Base-by-base conservation (phyloP, 2,329 filamentous ascomycete genomes). In the Pestalotiopsis sp. region DNA sequence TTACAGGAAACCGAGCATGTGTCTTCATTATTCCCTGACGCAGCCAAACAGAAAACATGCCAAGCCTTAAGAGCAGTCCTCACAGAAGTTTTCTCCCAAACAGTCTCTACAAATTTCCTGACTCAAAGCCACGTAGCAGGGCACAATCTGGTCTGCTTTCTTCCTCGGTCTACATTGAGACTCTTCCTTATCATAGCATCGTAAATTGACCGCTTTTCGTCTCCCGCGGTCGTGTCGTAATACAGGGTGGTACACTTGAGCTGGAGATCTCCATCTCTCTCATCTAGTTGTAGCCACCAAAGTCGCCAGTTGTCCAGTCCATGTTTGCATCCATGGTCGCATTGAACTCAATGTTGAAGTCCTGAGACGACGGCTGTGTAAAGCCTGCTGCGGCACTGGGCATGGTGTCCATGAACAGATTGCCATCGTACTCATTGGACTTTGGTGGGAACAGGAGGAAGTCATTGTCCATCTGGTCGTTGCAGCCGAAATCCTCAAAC, bases 361-460 rank as follows among this genome's bases (percentile, higher is more conserved):
- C 86, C 66, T 86, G 84, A 45, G 87, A 85, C 3, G 83, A 83
- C 14, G 80, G 80, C 72, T 89, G 87, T 3, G 83, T 86, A 73
- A 84, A 88, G 27, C 85, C 85, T 52, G 85, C 78, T 59, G 83
- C 81, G 41, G 86, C 78, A 70, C 85, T 87, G 2, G 86, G 83
- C 3, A 87, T 76, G 13, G 79, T 70, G 31, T 62, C 31, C 20
- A 74, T 81, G 70, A 89, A 88, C 2, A 89, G 79, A 1, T 80
- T 68, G 25, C 69, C 76, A 58, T 85, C 82, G 57, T 82, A 81
- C 7, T 80, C 78, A 38, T 79, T 75, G 3, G 77, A 71, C 75
- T 87, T 86, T 17, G 77, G 66, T 2, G 86, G 85, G 75, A 87
- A 93, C 17, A 94, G 84, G 20, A 87, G 86, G 73, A 93, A 94